Percentiles rank a stretch among this genome's conserved stretches.
phyloP scores from a whole-genome alignment of 2,329 filamentous ascomycete genomes.

The Aspergillus sojae region DNA sequence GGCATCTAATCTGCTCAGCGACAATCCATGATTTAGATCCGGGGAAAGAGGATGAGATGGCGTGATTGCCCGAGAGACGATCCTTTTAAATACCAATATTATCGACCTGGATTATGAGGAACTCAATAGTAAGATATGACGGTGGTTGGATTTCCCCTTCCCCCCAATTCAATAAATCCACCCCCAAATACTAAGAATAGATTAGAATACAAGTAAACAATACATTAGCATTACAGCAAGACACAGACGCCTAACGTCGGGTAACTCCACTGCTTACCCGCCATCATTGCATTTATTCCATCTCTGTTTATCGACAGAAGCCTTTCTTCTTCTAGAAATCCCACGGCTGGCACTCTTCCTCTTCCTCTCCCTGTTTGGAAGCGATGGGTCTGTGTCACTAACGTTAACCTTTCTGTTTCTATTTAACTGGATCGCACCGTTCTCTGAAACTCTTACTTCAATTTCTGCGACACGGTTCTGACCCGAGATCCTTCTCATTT shows the following conservation, averaged over 20 bases:
- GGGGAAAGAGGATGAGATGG: not conserved
- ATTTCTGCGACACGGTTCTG: conserved; percentile 14
- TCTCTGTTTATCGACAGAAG: not conserved
- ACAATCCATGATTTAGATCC: not conserved
- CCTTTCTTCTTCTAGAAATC: not conserved
- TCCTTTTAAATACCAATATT: not conserved
- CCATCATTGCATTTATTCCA: conserved; percentile 1
- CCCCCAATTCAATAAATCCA: not conserved
- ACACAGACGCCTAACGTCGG: not conserved
- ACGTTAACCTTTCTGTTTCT: not conserved
- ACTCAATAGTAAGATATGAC: not conserved
- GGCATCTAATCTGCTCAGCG: not conserved
- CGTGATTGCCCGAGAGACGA: not conserved
- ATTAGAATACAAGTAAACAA: conserved; percentile 3
- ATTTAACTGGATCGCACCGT: conserved; percentile 1
- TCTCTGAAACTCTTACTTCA: conserved; percentile 4
- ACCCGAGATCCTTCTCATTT: conserved; percentile 16
- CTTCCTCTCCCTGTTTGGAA: not conserved
- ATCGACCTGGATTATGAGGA: not conserved
- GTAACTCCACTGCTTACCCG: conserved; percentile 4
- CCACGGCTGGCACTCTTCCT: not conserved
- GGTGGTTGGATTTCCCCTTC: not conserved
- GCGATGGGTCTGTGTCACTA: not conserved
- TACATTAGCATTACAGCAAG: not conserved
- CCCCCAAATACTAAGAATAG: conserved; percentile 1